phyloP scores from a whole-genome alignment of 208 protist genomes.

The Acanthamoeba sp. region DNA sequence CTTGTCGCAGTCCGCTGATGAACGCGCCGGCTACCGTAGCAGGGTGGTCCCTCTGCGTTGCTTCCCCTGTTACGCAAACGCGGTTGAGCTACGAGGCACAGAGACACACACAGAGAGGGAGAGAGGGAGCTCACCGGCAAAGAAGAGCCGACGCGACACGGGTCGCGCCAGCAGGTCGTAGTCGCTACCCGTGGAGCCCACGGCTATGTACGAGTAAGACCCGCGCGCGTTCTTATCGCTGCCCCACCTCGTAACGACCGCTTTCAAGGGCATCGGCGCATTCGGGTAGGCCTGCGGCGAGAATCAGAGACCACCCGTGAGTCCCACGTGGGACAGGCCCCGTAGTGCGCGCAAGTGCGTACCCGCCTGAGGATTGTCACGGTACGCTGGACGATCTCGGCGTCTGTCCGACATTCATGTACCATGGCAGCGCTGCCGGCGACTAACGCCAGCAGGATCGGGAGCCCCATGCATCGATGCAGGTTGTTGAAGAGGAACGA shows the following conservation, averaged over 20 bases:
- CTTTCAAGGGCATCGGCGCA: constrained; percentile 24
- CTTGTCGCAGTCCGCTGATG: constrained; percentile 44
- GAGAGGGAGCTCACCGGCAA: constrained; percentile 73
- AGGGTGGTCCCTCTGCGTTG: constrained; percentile 64
- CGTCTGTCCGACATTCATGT: constrained; percentile 35
- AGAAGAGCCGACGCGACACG: constrained; percentile 62
- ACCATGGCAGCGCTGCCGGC: constrained; percentile 64
- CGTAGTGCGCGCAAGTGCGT: neutral
- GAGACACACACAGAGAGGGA: neutral
- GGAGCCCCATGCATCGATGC: constrained; percentile 42
- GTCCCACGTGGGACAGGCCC: no score
- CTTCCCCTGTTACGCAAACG: neutral
- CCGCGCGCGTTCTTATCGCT: constrained; percentile 56
- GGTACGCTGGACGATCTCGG: constrained; percentile 33
- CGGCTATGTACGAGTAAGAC: constrained; percentile 76
- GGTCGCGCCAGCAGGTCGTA: constrained; percentile 75
- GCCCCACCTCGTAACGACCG: constrained; percentile 75
- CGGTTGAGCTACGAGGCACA: neutral
- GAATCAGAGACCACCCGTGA: neutral
- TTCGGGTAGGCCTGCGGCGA: constrained; percentile 23
- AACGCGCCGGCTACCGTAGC: constrained; percentile 48
- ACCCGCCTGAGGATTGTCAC: constrained; percentile 35
- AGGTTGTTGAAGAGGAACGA: constrained; percentile 75
- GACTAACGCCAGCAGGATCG: constrained; percentile 73
- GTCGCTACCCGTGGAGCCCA: constrained; percentile 43